Evolutionary conservation across 371 early-diverging fungal genomes (phyloP).

Genomic region (Encephalitozoon hellem): DNA sequence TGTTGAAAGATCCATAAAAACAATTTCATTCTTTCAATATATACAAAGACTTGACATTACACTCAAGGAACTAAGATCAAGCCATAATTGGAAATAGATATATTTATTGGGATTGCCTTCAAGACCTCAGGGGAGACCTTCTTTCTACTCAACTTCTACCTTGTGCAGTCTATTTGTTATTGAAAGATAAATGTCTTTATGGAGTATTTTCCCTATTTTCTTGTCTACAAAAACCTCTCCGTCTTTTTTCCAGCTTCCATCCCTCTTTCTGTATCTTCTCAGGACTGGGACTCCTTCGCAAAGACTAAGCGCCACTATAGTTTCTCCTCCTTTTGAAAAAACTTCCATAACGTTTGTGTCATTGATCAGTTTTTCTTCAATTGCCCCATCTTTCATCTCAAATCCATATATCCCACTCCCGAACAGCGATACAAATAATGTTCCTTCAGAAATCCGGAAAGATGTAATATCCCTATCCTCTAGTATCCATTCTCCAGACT

Average conservation of each 20-base stretch:
- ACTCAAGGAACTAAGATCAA: not conserved
- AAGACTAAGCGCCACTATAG: not conserved
- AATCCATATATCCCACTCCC: not conserved
- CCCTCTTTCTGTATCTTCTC: not conserved
- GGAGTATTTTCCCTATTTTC: not conserved
- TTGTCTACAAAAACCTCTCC: not conserved
- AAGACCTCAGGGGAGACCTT: not conserved
- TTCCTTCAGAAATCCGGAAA: not conserved
- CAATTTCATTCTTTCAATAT: not conserved
- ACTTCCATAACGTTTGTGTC: not conserved
- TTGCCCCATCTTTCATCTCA: conserved; percentile 5
- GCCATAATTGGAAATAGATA: not conserved
- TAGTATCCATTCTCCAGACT: not conserved
- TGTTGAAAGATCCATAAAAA: conserved; percentile 12
- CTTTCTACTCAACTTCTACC: not conserved
- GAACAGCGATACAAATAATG: not conserved
- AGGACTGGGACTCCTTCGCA: not conserved
- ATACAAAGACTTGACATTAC: not conserved
- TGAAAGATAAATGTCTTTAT: not conserved
- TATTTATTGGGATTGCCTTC: not conserved
- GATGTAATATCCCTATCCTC: not conserved
- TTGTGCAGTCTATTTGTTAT: not conserved
- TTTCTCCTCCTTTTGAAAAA: not conserved
- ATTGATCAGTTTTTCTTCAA: not conserved
- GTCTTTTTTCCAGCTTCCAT: not conserved